Evolutionary conservation across 345 rosid genomes (phyloP), one percentile per base, ranked within the genome.

Genomic region (Eucalyptus caleyi): DNA sequence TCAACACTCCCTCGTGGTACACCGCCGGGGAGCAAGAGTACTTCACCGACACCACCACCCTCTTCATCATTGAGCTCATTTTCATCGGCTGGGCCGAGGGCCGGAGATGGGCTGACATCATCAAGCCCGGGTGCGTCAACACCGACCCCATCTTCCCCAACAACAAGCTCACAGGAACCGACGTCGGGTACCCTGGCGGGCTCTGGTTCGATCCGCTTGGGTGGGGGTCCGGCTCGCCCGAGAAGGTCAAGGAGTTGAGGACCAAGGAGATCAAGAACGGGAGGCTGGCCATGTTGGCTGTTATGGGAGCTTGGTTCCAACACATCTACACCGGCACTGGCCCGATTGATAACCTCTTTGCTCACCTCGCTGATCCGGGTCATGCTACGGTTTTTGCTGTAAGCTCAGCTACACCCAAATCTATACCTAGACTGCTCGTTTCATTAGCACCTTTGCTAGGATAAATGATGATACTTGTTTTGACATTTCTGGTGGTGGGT

Each of bases 221-320:
- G 11, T 98, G 98, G 97, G 99, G 98, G 81, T 92, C 92, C 7
- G 98, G 98, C 32, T 95, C 97, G 4, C 96, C 98, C 3, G 97
- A 95, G 88, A 98, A 98, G 93, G 4, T 98, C 56, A 96, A 94
- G 96, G 99, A 97, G 87, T 88, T 98, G 93, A 96, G 99, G 91
- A 96, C 98, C 6, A 98, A 98, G 89, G 99, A 98, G 96, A 96
- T 98, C 87, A 97, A 98, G 94, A 98, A 97, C 87, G 99, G 99
- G 5, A 94, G 99, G 89, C 90, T 97, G 93, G 99, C 99, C 60
- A 98, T 98, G 99, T 93, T 98, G 96, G 99, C 99, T 62, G 99
- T 98, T 89, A 95, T 98, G 95, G 99, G 99, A 54, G 99, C 99
- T 19, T 97, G 99, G 99, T 98, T 98, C 95, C 99, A 98, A 92